Evolutionary conservation across 2,329 filamentous ascomycete genomes (phyloP), one percentile per base, ranked within the genome.

Genomic region (Penicillium griseofulvum): DNA sequence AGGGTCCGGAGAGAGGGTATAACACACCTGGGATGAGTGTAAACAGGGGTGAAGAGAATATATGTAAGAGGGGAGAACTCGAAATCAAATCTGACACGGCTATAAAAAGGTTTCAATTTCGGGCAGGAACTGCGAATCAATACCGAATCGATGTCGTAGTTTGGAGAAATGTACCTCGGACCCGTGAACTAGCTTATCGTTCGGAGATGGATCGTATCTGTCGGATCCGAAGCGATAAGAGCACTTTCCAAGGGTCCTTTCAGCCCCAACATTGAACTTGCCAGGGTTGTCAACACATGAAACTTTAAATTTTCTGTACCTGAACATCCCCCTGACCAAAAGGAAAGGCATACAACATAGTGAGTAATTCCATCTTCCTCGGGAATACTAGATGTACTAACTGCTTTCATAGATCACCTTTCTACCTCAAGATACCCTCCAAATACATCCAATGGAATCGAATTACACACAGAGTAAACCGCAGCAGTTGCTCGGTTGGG

Each of bases 121-220:
- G 43, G 43, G 14, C n/a, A 44, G 26, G 14, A 45, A 45, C 17
- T 16, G 6, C 17, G 19, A 45, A 24, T 33, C 4, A 10, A 33
- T 33, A 14, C 43, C 43, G 9, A 45, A 45, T 33, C 4, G 6
- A 19, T n/a, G 12, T 24, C 22, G 4, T 22, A 22, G 19, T n/a
- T 9, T n/a, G 14, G 8, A 12, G 43, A 16, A 34, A 34, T 34
- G 14, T 31, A 31, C 29, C 29, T 31, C 29, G 29, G 29, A 31
- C 29, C 14, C 31, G 12, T 16, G 31, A 14, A 34, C 14, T 7
- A 16, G 5, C 5, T 26, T 38, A 48, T 37, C 45, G 24, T 1
- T 14, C 45, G 45, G 45, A 48, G 45, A 48, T 48, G 10, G 45
- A 14, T 48, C 45, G 45, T 36, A 48, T 48, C 45, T 19, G 45